These are phyloP conservation scores for Hypseocharis bilobata DNA, from an alignment of 441 rosid species.

Conservation along the genomic window DNA sequence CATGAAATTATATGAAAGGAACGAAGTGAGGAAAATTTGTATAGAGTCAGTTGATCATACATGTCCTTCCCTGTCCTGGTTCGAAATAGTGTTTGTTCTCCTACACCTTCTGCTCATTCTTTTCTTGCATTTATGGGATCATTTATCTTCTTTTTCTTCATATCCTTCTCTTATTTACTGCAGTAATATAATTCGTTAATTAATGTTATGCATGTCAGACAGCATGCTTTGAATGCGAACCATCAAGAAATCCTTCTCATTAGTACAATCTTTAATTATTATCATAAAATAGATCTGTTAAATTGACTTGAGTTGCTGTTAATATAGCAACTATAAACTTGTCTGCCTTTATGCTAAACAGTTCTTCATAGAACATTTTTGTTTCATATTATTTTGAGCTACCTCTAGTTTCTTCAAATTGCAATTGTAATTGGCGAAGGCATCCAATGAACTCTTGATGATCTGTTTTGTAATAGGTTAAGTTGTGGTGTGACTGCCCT, in stretches of 20 bases:
- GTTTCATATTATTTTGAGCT: background rate
- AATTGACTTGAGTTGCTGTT: background rate
- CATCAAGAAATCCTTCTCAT: background rate
- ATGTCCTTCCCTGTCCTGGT: no score
- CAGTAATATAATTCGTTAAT: background rate
- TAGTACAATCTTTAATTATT: no score
- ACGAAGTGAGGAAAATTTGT: background rate
- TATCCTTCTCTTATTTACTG: background rate
- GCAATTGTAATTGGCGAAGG: background rate
- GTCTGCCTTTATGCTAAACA: background rate
- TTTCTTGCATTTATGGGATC: background rate
- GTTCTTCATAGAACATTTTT: no score
- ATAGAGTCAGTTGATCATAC: background rate
- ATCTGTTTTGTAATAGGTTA: conserved; percentile 41
- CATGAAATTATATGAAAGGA: background rate
- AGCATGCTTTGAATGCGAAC: background rate
- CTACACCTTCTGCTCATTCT: background rate
- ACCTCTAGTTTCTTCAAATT: background rate
- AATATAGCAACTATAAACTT: no score
- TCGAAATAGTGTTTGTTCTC: no score
- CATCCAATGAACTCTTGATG: background rate
- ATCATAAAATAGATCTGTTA: background rate
- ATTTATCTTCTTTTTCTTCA: background rate
- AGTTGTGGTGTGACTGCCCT: conserved; percentile 90
- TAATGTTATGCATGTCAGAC: background rate